These are phyloP conservation scores for Talinum fruticosum DNA, from an alignment of 148 eudicot genomes.

Conservation along the genomic window DNA sequence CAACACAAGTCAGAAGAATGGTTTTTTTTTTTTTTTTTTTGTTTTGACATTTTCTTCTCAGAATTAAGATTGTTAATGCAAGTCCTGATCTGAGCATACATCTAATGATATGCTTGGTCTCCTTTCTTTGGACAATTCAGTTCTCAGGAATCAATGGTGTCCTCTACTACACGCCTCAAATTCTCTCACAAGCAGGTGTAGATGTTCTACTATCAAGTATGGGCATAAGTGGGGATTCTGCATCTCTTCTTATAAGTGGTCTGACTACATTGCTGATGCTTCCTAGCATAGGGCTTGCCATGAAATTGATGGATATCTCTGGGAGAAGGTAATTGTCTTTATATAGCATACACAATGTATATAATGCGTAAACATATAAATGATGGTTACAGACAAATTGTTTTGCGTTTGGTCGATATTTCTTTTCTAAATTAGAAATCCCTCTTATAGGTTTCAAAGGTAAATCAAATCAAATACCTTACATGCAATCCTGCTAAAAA, in stretches of 20 bases:
- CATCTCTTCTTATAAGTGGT: slow-evolving; percentile 73
- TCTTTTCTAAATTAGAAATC: not conserved
- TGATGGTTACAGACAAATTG: not conserved
- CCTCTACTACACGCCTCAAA: slow-evolving; percentile 82
- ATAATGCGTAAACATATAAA: not conserved
- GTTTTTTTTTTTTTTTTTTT: too few relatives aligned
- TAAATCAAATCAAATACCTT: not conserved
- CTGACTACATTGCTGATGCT: slow-evolving; percentile 78
- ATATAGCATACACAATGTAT: not conserved
- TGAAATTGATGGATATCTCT: slow-evolving; percentile 77
- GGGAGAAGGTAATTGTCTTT: slow-evolving; percentile 64
- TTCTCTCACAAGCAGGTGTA: slow-evolving; percentile 83
- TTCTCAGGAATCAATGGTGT: slow-evolving; percentile 91
- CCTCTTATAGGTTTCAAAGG: too few relatives aligned
- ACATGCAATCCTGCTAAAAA: not conserved
- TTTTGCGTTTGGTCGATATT: not conserved
- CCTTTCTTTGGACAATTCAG: slow-evolving; percentile 32
- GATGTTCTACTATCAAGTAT: slow-evolving; percentile 64
- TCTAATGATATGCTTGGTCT: too few relatives aligned
- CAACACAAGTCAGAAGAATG: too few relatives aligned
- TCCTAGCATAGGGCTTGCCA: slow-evolving; percentile 76
- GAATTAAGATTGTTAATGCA: too few relatives aligned
- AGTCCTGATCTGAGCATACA: too few relatives aligned
- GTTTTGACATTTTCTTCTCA: not conserved
- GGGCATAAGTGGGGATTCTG: slow-evolving; percentile 65